Base-by-base conservation (phyloP, 306 rosid species). In the Glycine latifolia region DNA sequence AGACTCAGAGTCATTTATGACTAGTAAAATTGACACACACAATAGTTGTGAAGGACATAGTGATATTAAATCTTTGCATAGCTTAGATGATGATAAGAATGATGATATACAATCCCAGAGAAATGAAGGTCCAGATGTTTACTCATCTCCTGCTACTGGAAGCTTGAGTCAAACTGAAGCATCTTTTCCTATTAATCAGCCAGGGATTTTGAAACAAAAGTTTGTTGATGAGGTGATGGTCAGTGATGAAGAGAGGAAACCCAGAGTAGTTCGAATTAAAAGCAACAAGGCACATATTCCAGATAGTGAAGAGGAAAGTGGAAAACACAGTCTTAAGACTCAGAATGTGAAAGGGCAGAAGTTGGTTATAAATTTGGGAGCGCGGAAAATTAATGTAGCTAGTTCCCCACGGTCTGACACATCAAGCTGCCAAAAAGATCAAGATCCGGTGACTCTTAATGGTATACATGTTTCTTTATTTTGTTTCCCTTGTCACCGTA, bases 161-260 rank as follows among this genome's bases (percentile, higher is more conserved):
- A 90, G 92, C 84, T 73, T 85, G 84, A 80, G 87, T 85, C 91
- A 88, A 59, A 84, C 89, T 37, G 96, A 92, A 75, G 94, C 87
- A 79, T 49, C 86, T 46, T 80, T 78, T 84, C 85, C 87, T 14
- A 49, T 87, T 80, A 93, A 84, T 69, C 88, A 87, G 73, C 87
- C 91, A 68, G 94, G 91, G 46, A 79, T 72, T 67, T 87, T 89
- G 84, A 96, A 96, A 84, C 98, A 85, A 69, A 92, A 92, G 88
- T 92, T 86, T 88, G 97, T 96, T 63, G 91, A 96, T 71, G 99
- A 96, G 84, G 97, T 96, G 82, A 96, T 93, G 98, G 89, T 88
- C 73, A 92, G 90, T 73, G 97, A 94, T 86, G 99, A 90, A 88
- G 97, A 92, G 77, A 89, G 88, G 87, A 82, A 85, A 53, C 87